A percentile compares a stretch with the other conserved stretches of the same genome.
These are phyloP conservation scores for Vishniacozyma victoriae DNA, from an alignment of 768 basidiomycete genomes.

Conservation along the genomic window DNA sequence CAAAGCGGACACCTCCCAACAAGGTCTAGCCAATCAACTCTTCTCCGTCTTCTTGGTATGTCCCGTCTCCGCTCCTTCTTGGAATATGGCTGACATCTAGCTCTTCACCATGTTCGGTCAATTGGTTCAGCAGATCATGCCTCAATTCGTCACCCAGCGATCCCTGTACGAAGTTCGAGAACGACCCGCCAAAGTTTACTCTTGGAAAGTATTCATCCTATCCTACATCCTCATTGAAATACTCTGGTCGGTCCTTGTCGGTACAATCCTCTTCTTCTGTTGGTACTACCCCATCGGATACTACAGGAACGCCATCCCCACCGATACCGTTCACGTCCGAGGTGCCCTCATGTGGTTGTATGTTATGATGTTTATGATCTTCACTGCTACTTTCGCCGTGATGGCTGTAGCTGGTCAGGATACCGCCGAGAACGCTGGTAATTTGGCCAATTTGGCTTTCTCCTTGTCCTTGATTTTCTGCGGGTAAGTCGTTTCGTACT, in stretches of 20 bases:
- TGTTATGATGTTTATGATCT: conserved; percentile 49
- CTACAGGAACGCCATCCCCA: conserved; percentile 49
- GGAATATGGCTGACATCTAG: conserved; percentile 18
- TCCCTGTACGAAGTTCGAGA: conserved; percentile 47
- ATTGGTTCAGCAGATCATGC: conserved; percentile 46
- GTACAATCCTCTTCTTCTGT: conserved; percentile 42
- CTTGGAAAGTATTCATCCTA: conserved; percentile 45
- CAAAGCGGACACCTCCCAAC: conserved; percentile 42
- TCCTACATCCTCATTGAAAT: conserved; percentile 46
- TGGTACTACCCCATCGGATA: conserved; percentile 49
- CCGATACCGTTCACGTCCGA: conserved; percentile 46
- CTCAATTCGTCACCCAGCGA: conserved; percentile 45
- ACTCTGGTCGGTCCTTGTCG: conserved; percentile 34
- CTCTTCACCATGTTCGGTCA: conserved; percentile 46
- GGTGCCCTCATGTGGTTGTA: conserved; percentile 51
- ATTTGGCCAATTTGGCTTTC: conserved; percentile 50
- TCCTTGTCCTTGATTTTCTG: conserved; percentile 51
- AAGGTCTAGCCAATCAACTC: conserved; percentile 46
- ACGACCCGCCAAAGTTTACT: conserved; percentile 46
- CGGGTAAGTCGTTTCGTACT: conserved; percentile 37
- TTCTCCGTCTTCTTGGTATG: conserved; percentile 41
- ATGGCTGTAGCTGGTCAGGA: conserved; percentile 48
- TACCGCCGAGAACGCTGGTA: conserved; percentile 49
- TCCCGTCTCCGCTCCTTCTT: conserved; percentile 1
- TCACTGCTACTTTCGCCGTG: conserved; percentile 46